Evolutionary conservation across 1,139 yeast species (phyloP).

Genomic region (Komagataea norvegica): DNA sequence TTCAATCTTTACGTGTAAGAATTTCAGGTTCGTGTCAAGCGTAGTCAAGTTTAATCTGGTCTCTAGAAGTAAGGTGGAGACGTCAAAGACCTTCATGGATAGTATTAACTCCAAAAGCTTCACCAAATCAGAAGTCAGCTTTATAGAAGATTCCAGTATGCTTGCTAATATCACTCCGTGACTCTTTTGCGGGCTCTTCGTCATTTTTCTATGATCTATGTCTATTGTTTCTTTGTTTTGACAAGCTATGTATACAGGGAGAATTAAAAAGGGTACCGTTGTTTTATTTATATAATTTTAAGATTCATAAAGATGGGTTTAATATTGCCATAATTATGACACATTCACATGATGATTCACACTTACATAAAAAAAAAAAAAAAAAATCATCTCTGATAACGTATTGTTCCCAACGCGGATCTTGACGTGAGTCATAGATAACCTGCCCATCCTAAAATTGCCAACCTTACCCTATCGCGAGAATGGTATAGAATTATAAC

Average conservation of each 20-base stretch:
- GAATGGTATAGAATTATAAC: too few relatives aligned
- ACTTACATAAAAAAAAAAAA: neutral
- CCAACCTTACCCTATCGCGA: too few relatives aligned
- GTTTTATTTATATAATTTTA: too few relatives aligned
- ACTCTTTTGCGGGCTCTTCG: slow-evolving; percentile 1
- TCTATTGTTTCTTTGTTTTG: too few relatives aligned
- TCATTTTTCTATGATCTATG: too few relatives aligned
- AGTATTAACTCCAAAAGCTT: neutral
- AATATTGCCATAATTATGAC: neutral
- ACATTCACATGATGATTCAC: slow-evolving; percentile 3
- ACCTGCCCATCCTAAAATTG: too few relatives aligned
- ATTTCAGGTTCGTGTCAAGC: slow-evolving; percentile 7
- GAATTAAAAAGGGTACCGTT: too few relatives aligned
- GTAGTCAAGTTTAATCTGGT: slow-evolving; percentile 2
- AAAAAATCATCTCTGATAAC: too few relatives aligned
- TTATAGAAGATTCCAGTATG: slow-evolving; percentile 4
- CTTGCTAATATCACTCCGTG: slow-evolving; percentile 7
- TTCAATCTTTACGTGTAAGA: slow-evolving; percentile 3
- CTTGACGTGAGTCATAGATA: too few relatives aligned
- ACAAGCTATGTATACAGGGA: too few relatives aligned
- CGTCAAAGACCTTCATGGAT: neutral
- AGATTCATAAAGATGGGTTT: too few relatives aligned
- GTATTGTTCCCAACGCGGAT: too few relatives aligned
- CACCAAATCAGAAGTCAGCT: slow-evolving; percentile 1
- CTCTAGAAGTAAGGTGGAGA: neutral